Percentiles rank a stretch among this genome's conserved stretches.
phyloP scores from a whole-genome alignment of 257 asterid species.

The Scutellaria minor region DNA sequence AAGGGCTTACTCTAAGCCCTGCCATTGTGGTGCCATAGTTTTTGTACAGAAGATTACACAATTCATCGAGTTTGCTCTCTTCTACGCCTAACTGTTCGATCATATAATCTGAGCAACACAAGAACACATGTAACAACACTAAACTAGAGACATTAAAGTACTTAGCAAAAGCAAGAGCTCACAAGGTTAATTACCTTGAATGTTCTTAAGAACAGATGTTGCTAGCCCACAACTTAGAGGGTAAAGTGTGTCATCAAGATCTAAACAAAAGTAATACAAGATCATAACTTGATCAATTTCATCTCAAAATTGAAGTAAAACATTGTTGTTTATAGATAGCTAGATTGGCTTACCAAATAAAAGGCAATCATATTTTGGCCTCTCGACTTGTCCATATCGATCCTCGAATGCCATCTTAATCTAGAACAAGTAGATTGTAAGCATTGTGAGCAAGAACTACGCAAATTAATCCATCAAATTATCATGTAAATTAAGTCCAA shows the following conservation, averaged over 20 bases:
- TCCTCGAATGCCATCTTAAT: constrained; percentile 68
- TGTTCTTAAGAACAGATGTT: constrained; percentile 60
- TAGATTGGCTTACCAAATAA: constrained; percentile 60
- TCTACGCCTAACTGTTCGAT: constrained; percentile 72
- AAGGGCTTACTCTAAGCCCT: constrained; percentile 75
- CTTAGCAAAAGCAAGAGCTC: not conserved
- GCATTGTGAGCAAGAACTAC: constrained; percentile 32
- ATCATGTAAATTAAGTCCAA: not conserved
- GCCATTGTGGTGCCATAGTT: constrained; percentile 98
- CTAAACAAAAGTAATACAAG: constrained; percentile 38
- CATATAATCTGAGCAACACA: constrained; percentile 60
- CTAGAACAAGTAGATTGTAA: constrained; percentile 39
- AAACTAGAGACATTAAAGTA: not conserved
- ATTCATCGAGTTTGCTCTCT: constrained; percentile 55
- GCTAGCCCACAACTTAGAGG: constrained; percentile 84
- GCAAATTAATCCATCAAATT: constrained; percentile 25
- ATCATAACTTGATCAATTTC: not conserved
- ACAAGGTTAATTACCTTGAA: constrained; percentile 56
- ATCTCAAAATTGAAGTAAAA: not conserved
- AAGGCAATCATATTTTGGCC: constrained; percentile 80
- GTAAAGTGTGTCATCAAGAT: constrained; percentile 92
- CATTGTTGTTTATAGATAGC: not conserved
- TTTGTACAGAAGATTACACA: constrained; percentile 74
- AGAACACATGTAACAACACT: not conserved
- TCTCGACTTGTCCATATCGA: constrained; percentile 59